Evolutionary conservation across 108 stramenopile species (phyloP).

Genomic region (Fragilaria radians): DNA sequence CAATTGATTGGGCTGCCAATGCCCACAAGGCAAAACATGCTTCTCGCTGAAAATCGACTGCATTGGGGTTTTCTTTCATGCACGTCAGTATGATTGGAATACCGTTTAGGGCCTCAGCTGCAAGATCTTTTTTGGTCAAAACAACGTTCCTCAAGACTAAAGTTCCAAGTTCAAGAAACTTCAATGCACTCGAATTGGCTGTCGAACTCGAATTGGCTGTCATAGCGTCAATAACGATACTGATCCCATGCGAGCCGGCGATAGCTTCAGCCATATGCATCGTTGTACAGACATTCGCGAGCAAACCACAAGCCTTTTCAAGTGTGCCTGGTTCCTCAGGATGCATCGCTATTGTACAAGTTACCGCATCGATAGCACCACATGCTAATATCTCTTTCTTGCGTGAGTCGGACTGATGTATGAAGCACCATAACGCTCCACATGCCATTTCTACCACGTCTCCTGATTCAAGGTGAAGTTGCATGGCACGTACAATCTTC

Average conservation of each 20-base stretch:
- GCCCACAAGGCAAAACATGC: constrained; percentile 44
- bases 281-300: constrained; percentile 29
- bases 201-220: no score
- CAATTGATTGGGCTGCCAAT: constrained; percentile 30
- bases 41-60: constrained; percentile 18
- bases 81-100: constrained; percentile 30
- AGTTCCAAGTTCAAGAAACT: constrained; percentile 33
- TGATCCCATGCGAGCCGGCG: constrained; percentile 36
- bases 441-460: constrained; percentile 43
- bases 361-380: constrained; percentile 43
- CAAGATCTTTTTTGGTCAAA: constrained; percentile 13
- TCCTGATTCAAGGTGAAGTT: constrained; percentile 33
- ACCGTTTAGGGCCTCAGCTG: constrained; percentile 21
- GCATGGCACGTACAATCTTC: constrained; percentile 38
- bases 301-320: constrained; percentile 42
- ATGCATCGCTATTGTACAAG: constrained; percentile 44
- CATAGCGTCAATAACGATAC: constrained; percentile 41
- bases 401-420: constrained; percentile 23
- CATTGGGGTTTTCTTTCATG: constrained; percentile 31
- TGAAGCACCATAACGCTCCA: constrained; percentile 30
- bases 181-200: constrained; percentile 4
- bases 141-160: constrained; percentile 35
- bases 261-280: constrained; percentile 28
- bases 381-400: constrained; percentile 27
- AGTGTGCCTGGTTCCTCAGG: constrained; percentile 23